phyloP scores from a whole-genome alignment of 2,329 filamentous ascomycete genomes.

The Pseudogymnoascus sp. region DNA sequence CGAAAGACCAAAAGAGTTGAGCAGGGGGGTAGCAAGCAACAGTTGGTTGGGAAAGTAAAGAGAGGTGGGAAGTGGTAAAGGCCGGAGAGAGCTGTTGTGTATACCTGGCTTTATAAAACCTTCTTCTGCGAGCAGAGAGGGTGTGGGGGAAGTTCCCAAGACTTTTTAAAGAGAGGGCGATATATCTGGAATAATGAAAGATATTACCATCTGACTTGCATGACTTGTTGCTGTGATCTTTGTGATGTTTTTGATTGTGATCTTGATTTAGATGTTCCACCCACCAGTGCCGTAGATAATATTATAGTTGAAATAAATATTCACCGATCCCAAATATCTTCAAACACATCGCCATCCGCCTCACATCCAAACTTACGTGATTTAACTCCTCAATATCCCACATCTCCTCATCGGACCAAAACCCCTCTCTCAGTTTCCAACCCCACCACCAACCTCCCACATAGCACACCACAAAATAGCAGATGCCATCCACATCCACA shows the following conservation, averaged over 20 bases:
- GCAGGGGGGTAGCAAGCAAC: neutral
- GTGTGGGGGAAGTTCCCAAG: neutral
- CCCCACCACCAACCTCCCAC: neutral
- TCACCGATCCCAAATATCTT: neutral
- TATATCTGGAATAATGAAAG: slow-evolving; percentile 11
- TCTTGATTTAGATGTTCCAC: neutral
- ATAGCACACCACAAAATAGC: neutral
- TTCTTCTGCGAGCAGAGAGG: slow-evolving; percentile 7
- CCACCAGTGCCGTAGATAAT: neutral
- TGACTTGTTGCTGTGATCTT: neutral
- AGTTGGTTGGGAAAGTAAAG: neutral
- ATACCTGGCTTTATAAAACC: neutral
- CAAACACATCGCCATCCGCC: neutral
- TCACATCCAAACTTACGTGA: neutral
- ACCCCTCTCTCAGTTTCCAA: neutral
- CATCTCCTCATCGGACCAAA: neutral
- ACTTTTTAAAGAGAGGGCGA: slow-evolving; percentile 8
- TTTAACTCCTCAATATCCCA: neutral
- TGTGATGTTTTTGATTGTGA: neutral
- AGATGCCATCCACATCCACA: neutral
- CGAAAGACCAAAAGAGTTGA: slow-evolving; percentile 7
- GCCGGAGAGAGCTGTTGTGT: neutral
- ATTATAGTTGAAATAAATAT: neutral
- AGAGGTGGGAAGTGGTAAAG: neutral
- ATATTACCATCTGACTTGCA: slow-evolving; percentile 5